These are phyloP conservation scores for Rutidosis leptorrhynchoides DNA, from an alignment of 129 eudicot genomes.

Conservation along the genomic window DNA sequence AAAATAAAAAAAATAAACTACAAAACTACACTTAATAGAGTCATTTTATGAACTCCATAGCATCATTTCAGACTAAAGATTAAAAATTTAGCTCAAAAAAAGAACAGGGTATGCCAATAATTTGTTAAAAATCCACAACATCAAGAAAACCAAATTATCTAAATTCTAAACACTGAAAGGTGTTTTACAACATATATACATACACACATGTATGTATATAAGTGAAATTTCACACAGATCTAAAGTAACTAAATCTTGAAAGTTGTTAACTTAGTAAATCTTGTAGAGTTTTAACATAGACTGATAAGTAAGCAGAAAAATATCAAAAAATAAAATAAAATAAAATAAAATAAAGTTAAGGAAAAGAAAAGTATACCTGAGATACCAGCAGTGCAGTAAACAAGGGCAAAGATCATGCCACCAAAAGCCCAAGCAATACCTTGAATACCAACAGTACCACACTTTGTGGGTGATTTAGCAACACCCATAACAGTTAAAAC, in stretches of 20 bases:
- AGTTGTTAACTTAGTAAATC: neutral
- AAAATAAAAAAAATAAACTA: neutral
- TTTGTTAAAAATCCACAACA: neutral
- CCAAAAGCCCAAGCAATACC: slow-evolving; percentile 23
- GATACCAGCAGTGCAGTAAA: slow-evolving; percentile 21
- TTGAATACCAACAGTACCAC: slow-evolving; percentile 19
- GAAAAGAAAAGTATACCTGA: slow-evolving; percentile 4
- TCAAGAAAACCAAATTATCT: too few species aligned
- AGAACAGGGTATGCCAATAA: neutral
- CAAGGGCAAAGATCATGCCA: slow-evolving; percentile 22
- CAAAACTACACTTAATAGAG: neutral
- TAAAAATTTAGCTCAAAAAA: slow-evolving; percentile 4
- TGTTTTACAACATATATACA: neutral
- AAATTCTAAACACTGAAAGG: neutral
- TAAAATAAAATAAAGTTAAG: neutral
- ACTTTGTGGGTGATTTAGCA: slow-evolving; percentile 14
- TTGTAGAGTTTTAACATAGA: neutral
- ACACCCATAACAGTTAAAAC: slow-evolving; percentile 19
- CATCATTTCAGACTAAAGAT: neutral
- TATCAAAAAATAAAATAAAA: neutral
- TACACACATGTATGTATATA: neutral
- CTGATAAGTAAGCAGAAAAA: neutral
- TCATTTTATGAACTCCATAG: neutral
- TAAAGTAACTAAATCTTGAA: neutral
- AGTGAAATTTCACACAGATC: neutral